These are phyloP conservation scores for Arthrobotrys sinensis DNA, from an alignment of 2,329 filamentous ascomycete genomes.

Conservation along the genomic window DNA sequence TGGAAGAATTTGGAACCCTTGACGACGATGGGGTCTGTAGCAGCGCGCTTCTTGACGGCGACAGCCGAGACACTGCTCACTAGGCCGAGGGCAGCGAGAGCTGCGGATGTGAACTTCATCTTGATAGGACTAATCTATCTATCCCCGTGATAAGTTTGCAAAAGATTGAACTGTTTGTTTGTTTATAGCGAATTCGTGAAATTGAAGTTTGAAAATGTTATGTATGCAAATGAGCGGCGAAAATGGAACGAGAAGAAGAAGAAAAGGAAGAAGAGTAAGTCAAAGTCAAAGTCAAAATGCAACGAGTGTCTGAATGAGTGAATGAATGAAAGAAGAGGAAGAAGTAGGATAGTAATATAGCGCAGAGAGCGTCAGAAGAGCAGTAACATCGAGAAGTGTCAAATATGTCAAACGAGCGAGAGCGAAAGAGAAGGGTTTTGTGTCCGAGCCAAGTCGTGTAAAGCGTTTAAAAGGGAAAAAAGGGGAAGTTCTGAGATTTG, in stretches of 20 bases:
- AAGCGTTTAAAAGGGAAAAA: constrained; percentile 44
- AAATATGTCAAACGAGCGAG: constrained; percentile 45
- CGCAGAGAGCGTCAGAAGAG: constrained; percentile 27
- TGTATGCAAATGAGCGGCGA: constrained; percentile 11
- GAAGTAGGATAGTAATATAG: constrained; percentile 58
- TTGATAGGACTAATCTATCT: constrained; percentile 64
- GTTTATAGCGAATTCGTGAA: constrained; percentile 41
- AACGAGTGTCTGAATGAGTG: constrained; percentile 63
- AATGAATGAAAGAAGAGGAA: constrained; percentile 54
- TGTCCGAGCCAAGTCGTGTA: constrained; percentile 26
- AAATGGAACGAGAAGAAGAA: constrained; percentile 10
- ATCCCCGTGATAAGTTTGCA: background rate
- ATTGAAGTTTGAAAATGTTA: constrained; percentile 27
- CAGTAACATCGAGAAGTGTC: constrained; percentile 41
- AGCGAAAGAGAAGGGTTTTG: constrained; percentile 32
- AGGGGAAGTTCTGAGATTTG: constrained; percentile 37
- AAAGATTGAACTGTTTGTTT: constrained; percentile 16
- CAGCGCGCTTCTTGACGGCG: constrained; percentile 67
- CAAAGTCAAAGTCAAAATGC: constrained; percentile 64
- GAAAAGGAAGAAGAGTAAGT: constrained; percentile 57
- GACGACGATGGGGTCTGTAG: constrained; percentile 73
- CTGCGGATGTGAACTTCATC: constrained; percentile 73
- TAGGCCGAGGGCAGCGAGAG: constrained; percentile 69
- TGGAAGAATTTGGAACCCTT: constrained; percentile 90
- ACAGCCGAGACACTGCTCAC: constrained; percentile 69